Evolutionary conservation across 768 basidiomycete genomes (phyloP), one percentile per base, ranked within the genome.

Genomic region (Leccinum disarticulatum): DNA sequence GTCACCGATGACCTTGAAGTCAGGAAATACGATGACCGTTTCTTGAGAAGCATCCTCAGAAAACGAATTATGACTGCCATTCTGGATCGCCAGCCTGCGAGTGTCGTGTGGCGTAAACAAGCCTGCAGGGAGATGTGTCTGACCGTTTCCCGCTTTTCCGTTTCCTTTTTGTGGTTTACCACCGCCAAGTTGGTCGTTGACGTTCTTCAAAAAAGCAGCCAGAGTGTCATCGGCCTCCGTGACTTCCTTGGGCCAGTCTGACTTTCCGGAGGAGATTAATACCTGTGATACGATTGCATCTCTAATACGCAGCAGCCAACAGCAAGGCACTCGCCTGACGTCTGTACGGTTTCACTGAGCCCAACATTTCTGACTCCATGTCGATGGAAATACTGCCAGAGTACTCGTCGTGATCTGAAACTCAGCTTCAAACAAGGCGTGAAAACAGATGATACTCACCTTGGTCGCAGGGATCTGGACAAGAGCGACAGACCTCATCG

Each of bases 11-110:
- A 94, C 80, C 64, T 87, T 93, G 78, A 87, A 98, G 74, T 99
- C 96, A 6, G 96, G 96, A 66, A 99, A 85, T 2, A 98, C 83
- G 47, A 99, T 80, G 17, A 95, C 90, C 0, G 90, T 90, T 64
- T 95, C 88, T 54, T 79, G 77, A 52, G 83, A 78, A 36, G 81
- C 70, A 55, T 86, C 81, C n/a, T 83, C 86, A 6, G 71, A 69
- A 53, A 93, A 74, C 7, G 90, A 85, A 58, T 79, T 79, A 67
- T 93, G 89, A 67, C 89, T 94, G 27, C 91, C 93, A 67, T 96
- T 96, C 49, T 94, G 79, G 36, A 96, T 83, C 3, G 90, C 84
- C 48, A 91, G 78, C 46, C 79, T 79, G 13, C 73, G 79, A 22
- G 83, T 78, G 60, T 86, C 81, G 17, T 82, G 70, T 31, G 85